Evolutionary conservation across 2,329 filamentous ascomycete species (phyloP).

Genomic region (Ceratocystis cubensis): DNA sequence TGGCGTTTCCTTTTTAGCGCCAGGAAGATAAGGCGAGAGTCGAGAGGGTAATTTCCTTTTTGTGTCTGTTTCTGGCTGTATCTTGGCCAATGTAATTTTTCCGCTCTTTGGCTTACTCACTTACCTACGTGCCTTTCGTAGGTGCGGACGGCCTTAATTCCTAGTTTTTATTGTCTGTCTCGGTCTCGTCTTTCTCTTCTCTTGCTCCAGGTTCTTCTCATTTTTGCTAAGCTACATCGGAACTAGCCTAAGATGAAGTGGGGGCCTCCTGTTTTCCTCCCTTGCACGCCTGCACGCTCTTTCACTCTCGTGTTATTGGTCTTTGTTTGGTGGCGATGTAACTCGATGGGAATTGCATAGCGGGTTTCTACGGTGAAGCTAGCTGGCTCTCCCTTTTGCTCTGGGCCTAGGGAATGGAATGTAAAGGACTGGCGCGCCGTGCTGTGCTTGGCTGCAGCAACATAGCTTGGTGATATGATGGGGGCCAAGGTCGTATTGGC

Average conservation of each 20-base stretch:
- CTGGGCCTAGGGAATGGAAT: background rate
- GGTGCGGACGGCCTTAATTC: too few relatives aligned
- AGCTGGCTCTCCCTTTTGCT: background rate
- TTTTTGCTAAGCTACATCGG: background rate
- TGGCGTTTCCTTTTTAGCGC: too few relatives aligned
- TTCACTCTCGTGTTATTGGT: background rate
- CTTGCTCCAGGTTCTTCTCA: background rate
- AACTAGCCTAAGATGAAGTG: background rate
- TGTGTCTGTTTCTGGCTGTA: too few relatives aligned
- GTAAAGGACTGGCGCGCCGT: background rate
- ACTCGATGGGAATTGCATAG: background rate
- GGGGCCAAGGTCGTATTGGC: background rate
- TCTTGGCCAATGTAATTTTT: too few relatives aligned
- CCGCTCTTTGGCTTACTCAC: too few relatives aligned
- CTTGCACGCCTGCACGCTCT: background rate
- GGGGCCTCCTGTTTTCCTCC: background rate
- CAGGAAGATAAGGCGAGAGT: too few relatives aligned
- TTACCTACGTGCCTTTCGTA: too few relatives aligned
- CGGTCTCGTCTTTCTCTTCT: too few relatives aligned
- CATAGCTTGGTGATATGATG: background rate
- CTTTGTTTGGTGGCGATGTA: background rate
- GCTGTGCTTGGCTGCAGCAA: background rate
- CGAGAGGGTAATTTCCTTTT: too few relatives aligned
- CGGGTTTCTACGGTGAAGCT: background rate
- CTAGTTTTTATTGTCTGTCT: too few relatives aligned